Evolutionary conservation across 768 basidiomycete genomes (phyloP).

Genomic region (Auriscalpium vulgare): DNA sequence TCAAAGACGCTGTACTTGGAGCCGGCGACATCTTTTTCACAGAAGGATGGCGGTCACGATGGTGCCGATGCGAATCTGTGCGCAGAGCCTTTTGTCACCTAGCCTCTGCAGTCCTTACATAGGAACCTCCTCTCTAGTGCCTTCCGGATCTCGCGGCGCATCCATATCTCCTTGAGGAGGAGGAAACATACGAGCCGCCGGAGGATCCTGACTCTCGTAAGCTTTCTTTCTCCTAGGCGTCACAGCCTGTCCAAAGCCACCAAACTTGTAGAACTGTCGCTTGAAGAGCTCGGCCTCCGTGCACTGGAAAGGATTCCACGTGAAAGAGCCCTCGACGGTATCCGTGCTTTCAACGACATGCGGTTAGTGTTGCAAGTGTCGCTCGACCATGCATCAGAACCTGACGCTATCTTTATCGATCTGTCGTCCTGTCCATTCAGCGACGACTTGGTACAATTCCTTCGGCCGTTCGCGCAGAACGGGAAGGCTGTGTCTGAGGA

Average conservation of each 20-base stretch:
- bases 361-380: constrained; percentile 37
- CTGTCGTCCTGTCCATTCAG: constrained; percentile 26
- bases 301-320: constrained; percentile 68
- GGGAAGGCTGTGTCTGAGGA: constrained; percentile 67
- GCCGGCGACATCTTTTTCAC: constrained; percentile 71
- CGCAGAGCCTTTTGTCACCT: constrained; percentile 13
- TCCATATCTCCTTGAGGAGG: constrained; percentile 64
- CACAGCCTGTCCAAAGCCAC: background rate
- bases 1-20: constrained; percentile 29
- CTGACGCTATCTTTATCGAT: background rate
- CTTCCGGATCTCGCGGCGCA: constrained; percentile 41
- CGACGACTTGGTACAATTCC: constrained; percentile 61
- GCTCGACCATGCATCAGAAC: background rate
- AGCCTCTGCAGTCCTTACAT: background rate
- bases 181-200: constrained; percentile 80
- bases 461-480: constrained; percentile 73
- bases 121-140: constrained; percentile 38
- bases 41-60: constrained; percentile 65
- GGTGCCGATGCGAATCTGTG: constrained; percentile 68
- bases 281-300: constrained; percentile 80
- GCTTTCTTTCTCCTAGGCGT: background rate
- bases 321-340: constrained; percentile 76
- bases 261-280: constrained; percentile 46
- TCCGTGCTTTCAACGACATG: constrained; percentile 79
- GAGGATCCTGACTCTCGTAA: constrained; percentile 79